phyloP scores from a whole-genome alignment of 495 filamentous ascomycete genomes.

The Cercophora samala region DNA sequence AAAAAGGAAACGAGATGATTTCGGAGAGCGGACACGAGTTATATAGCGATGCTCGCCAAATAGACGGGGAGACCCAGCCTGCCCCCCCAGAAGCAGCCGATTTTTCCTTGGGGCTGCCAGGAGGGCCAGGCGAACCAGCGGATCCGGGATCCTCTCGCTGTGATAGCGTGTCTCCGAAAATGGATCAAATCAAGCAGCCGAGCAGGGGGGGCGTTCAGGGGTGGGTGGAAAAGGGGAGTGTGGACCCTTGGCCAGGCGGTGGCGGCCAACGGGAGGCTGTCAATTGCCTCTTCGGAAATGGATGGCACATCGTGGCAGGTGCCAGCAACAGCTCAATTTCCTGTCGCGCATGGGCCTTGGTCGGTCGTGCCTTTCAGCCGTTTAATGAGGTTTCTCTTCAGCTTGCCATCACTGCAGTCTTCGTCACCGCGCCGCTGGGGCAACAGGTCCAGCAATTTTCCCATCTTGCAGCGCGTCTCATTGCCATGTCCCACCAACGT shows the following conservation, averaged over 20 bases:
- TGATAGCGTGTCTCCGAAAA: constrained; percentile 16
- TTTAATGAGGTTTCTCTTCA: constrained; percentile 14
- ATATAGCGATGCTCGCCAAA: constrained; percentile 34
- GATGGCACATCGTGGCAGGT: constrained; percentile 3
- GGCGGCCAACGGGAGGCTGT: constrained; percentile 15
- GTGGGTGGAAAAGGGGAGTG: constrained; percentile 18
- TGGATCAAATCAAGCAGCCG: constrained; percentile 14
- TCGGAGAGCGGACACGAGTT: constrained; percentile 31
- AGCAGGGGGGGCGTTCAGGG: constrained; percentile 13
- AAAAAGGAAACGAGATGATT: constrained; percentile 31
- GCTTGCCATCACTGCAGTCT: not conserved
- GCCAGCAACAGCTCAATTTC: constrained; percentile 16
- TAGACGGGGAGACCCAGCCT: constrained; percentile 12
- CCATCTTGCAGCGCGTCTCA: not conserved
- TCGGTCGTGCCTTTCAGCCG: constrained; percentile 3
- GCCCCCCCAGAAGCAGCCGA: not conserved
- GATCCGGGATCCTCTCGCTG: not conserved
- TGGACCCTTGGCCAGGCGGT: constrained; percentile 12
- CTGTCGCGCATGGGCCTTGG: constrained; percentile 3
- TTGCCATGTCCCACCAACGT: not conserved
- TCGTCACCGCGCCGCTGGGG: not conserved
- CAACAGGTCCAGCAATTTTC: not conserved
- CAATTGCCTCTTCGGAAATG: constrained; percentile 7
- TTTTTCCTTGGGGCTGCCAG: constrained; percentile 14
- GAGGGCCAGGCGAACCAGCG: not conserved